Base-by-base conservation (phyloP, 2,329 filamentous ascomycete species). In the Leptosphaerulina australis region DNA sequence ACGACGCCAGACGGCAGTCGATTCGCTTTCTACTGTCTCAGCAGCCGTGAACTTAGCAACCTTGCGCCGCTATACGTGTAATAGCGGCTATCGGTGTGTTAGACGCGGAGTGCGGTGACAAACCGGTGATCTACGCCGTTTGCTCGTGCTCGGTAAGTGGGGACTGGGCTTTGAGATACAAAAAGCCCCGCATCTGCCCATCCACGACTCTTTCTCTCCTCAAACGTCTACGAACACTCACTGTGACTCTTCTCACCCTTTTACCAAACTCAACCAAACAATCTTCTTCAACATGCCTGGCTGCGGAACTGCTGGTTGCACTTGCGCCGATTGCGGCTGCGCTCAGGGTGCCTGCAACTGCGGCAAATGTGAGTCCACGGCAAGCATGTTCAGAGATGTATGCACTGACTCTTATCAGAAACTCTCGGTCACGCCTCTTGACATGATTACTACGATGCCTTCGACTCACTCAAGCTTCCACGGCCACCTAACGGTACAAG, bases 311-410 rank as follows among this genome's bases (percentile, higher is more conserved):
- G 53, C 61, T 50, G 62, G 63, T 46, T 70, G 68, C 67, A 63
- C 60, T 51, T 70, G 68, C 63, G 64, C 63, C 61, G 61, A 68
- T 50, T 70, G 68, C 61, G 58, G 59, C 52, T 70, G 68, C 60
- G 60, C 67, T 29, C 51, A 53, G 43, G 68, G 68, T 44, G 58
- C 60, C 41, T 70, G 68, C 66, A 63, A 58, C 54, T 70, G 68
- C 67, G 49, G 49, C 44, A 53, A 53, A 53, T 53, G 49, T 53
- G 30, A 34, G 37, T 31, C n/a, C 17, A 3, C 3, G 10, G 22
- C 12, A 3, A 25, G 24, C 24, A 7, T 34, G 11, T 17, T 7
- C 17, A 10, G 5, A 17, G 30, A 6, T 14, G 20, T 28, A 6
- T 17, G n/a, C 41, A 22, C 26, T 51, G 24, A 51, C 40, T 25